phyloP scores from a whole-genome alignment of 495 filamentous ascomycete genomes.

The Aspergillus incahuasiensis region DNA sequence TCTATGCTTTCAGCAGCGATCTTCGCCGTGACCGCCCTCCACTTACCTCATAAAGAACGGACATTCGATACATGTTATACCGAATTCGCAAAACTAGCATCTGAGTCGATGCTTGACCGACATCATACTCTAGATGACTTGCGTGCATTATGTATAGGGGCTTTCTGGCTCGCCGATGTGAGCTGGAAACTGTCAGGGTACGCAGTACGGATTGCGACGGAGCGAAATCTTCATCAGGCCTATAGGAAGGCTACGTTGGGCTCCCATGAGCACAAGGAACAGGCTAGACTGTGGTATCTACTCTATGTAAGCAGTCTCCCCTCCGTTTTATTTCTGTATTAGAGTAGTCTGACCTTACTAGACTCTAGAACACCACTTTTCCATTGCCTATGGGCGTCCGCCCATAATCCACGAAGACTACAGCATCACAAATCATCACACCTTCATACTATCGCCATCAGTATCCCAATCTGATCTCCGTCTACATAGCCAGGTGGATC shows the following conservation, averaged over 20 bases:
- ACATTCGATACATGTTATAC: constrained; percentile 48
- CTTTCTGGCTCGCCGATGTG: constrained; percentile 53
- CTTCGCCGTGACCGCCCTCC: constrained; percentile 49
- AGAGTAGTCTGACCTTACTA: constrained; percentile 19
- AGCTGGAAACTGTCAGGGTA: constrained; percentile 55
- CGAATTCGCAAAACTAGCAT: constrained; percentile 48
- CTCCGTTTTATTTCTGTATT: not conserved
- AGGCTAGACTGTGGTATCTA: constrained; percentile 48
- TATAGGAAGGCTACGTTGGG: constrained; percentile 47
- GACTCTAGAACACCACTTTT: constrained; percentile 53
- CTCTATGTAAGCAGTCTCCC: constrained; percentile 42
- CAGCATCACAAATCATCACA: constrained; percentile 47
- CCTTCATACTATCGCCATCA: constrained; percentile 40
- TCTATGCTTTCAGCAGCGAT: constrained; percentile 48
- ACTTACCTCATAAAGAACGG: constrained; percentile 43
- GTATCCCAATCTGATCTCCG: constrained; percentile 49
- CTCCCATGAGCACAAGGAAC: constrained; percentile 42
- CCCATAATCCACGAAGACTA: constrained; percentile 53
- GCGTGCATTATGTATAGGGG: constrained; percentile 48
- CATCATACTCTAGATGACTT: constrained; percentile 49
- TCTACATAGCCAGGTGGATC: constrained; percentile 52
- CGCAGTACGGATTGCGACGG: constrained; percentile 53
- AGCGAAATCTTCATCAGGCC: constrained; percentile 46
- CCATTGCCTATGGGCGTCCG: constrained; percentile 50
- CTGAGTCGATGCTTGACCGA: constrained; percentile 49